Evolutionary conservation across 495 filamentous ascomycete species (phyloP).

Genomic region (Pyrenula aspistea): DNA sequence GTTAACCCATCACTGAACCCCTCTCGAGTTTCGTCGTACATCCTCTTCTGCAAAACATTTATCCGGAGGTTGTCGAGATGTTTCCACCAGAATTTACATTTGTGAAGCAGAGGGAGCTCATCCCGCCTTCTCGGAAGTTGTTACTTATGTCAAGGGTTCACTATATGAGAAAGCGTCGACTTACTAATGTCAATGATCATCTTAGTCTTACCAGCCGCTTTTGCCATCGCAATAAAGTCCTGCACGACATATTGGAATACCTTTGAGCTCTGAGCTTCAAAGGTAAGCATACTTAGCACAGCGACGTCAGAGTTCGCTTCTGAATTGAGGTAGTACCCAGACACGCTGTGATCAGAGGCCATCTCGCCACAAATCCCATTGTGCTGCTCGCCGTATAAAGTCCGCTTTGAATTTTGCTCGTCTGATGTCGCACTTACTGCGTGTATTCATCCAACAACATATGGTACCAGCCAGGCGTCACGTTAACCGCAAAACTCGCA

Average conservation of each 20-base stretch:
- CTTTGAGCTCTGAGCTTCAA: neutral
- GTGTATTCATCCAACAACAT: neutral
- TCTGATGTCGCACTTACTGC: neutral
- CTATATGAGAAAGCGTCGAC: no score
- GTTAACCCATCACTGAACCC: no score
- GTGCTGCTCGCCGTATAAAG: no score
- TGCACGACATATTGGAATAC: neutral
- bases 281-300: neutral
- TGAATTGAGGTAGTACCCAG: neutral
- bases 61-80: no score
- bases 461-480: neutral
- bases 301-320: neutral
- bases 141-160: no score
- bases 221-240: constrained; percentile 8
- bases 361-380: no score
- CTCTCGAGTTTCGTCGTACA: no score
- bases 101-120: no score
- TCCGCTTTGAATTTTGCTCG: neutral
- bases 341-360: neutral
- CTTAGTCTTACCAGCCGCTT: constrained; percentile 25
- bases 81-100: no score
- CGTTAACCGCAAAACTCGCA: neutral
- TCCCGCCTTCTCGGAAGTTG: no score
- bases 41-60: no score
- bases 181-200: constrained; percentile 39